Base-by-base conservation (phyloP, 2,329 filamentous ascomycete genomes). In the Elsinoe fawcettii region DNA sequence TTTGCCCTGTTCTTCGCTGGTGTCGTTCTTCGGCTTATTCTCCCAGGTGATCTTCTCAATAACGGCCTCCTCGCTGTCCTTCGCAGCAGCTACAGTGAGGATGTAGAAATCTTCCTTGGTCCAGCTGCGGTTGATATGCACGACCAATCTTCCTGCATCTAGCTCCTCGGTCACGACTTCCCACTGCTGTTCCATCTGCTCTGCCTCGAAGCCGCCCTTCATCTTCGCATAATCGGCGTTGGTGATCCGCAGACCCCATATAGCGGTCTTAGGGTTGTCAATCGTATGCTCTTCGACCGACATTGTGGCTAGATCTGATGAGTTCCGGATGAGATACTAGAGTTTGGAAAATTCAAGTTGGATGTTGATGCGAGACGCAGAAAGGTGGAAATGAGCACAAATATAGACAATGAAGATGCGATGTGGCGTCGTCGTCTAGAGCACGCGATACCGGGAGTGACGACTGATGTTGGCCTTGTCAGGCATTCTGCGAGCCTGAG, bases 101-200 rank as follows among this genome's bases (percentile, higher is more conserved):
- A 51, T 51, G 46, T 51, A 51, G 25, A 51, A 51, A 34, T 51
- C 46, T 20, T 51, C 46, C 46, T 51, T 51, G 23, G 46, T 51
- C 46, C 46, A 51, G 30, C 46, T 51, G 16, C 46, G 46, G 18
- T 30, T 32, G 46, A 51, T 51, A 18, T 51, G 46, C 8, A 51
- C 25, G 25, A 51, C 46, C 14, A 51, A 25, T 32, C 27, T 23
- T 12, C 25, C 46, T 6, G 14, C 46, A 18, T 22, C 46, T 16
- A 51, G 46, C 7, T 34, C 18, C 27, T 51, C 46, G 14, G 46
- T 51, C 11, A 51, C 46, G 9, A 51, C 46, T 18, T 51, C 46
- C 46, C 46, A 51, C 16, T 51, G 25, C 46, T 51, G 46, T 14
- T 51, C 46, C 46, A 51, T 51, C 9, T 51, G 14, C 11, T 51